A percentile compares a stretch with the other conserved stretches of the same genome.
phyloP scores from a whole-genome alignment of 495 filamentous ascomycete genomes.

The Hypoxylon perforatum region DNA sequence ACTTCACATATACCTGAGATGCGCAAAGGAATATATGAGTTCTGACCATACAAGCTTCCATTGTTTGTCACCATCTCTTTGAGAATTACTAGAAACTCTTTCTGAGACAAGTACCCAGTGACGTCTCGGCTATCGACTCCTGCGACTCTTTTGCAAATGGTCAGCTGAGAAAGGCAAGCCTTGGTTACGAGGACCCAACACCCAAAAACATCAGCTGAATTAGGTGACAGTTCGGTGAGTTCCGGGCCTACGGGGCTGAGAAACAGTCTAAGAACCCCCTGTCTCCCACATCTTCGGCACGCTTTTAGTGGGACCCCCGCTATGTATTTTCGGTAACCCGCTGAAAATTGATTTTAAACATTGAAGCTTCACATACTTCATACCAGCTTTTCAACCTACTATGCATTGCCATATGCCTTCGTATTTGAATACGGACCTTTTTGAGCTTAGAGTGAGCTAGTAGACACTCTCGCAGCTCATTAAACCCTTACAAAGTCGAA shows the following conservation, averaged over 20 bases:
- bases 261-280: neutral
- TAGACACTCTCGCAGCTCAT: neutral
- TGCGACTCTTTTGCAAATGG: no score
- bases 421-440: neutral
- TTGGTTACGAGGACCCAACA: neutral
- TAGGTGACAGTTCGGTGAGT: slow-evolving; percentile 31
- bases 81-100: slow-evolving; percentile 12
- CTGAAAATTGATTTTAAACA: slow-evolving; percentile 29
- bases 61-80: slow-evolving; percentile 3
- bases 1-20: neutral
- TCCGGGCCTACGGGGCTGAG: slow-evolving; percentile 19
- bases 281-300: slow-evolving; percentile 27
- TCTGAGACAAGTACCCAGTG: no score
- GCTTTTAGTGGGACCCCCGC: slow-evolving; percentile 33
- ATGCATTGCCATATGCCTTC: slow-evolving; percentile 22
- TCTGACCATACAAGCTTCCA: slow-evolving; percentile 5
- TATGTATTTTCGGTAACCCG: slow-evolving; percentile 22
- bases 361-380: slow-evolving; percentile 47
- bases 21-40: neutral
- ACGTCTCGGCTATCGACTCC: no score
- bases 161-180: slow-evolving; percentile 14
- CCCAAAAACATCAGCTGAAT: slow-evolving; percentile 27
- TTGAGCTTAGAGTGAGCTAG: slow-evolving; percentile 13
- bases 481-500: slow-evolving; percentile 12
- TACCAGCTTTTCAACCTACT: slow-evolving; percentile 23